Evolutionary conservation across 2,329 filamentous ascomycete species (phyloP).

Genomic region (Dothiorella sarmentorum): DNA sequence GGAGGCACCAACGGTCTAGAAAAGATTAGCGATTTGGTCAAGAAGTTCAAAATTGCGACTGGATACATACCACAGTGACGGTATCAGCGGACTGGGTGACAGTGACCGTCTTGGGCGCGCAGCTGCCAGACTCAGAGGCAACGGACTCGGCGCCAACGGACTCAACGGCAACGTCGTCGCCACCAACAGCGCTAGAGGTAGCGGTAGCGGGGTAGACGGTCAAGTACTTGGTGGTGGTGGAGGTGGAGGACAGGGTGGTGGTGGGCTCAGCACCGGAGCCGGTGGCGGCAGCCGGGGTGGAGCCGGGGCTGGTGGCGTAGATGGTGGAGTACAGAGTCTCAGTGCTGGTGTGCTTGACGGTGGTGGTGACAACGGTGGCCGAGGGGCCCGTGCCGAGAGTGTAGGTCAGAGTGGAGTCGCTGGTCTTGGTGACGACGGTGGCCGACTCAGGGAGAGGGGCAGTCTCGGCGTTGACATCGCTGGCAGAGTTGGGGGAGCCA

Average conservation of each 20-base stretch:
- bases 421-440: conserved; percentile 15
- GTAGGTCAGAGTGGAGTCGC: conserved; percentile 25
- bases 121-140: conserved; percentile 21
- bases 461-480: background rate
- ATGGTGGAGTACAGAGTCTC: conserved; percentile 24
- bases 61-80: conserved; percentile 31
- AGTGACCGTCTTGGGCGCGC: conserved; percentile 28
- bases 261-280: conserved; percentile 21
- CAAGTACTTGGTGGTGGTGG: conserved; percentile 35
- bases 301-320: conserved; percentile 27
- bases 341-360: conserved; percentile 40
- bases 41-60: background rate
- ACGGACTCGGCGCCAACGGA: conserved; percentile 9
- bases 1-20: conserved; percentile 3
- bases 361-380: conserved; percentile 46
- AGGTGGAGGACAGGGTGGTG: conserved; percentile 32
- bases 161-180: too few species aligned
- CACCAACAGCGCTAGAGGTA: conserved; percentile 15
- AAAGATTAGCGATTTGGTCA: background rate
- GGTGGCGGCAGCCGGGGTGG: conserved; percentile 7
- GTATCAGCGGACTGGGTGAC: conserved; percentile 38
- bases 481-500: conserved; percentile 8
- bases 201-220: conserved; percentile 30
- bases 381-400: conserved; percentile 40
- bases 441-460: conserved; percentile 18